Evolutionary conservation across 1,284 basidiomycete species (phyloP), one percentile per base, ranked within the genome.

Genomic region (Omphalotus olearius): DNA sequence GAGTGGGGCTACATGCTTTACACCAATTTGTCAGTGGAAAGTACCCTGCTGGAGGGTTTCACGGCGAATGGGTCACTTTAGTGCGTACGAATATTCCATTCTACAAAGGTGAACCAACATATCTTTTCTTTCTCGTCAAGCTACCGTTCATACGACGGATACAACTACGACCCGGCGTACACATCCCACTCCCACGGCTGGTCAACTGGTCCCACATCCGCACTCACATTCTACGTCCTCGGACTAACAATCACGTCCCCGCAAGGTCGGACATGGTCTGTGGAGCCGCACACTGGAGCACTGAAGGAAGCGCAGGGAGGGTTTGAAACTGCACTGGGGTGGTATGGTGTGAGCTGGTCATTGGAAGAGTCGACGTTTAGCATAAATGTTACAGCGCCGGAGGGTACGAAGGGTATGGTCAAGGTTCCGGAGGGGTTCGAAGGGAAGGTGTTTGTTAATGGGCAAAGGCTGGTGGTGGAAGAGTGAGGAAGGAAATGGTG

Each of bases 1-100:
- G 71, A 72, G 23, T 78, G 75, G 76, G 76, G 75, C 1, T 78
- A 74, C 60, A 76, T 77, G 61, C 58, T 78, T 2, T 68, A 69
- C 55, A 75, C 73, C 4, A 66, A 71, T 45, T 61, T 74, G 20
- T 72, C 69, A 0, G 74, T 76, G 0, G 68, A 76, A 52, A 74
- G 72, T 46, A 76, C 75, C 0, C 64, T 77, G 3, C 60, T 78
- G 3, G 75, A 78, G 60, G 76, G 76, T 0, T 74, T 72, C 53
- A 75, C 74, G 0, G 70, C 69, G 0, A 74, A 76, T 50, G 75
- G 76, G 2, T 74, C 73, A 11, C 59, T 78, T 9, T 62, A 62
- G 73, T 74, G 53, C 41, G 67, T 64, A 11, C 30, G 17, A 9
- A 20, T n/a, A 11, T 37, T 17, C 26, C 3, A n/a, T 11, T 6